These are phyloP conservation scores for Ambrosiella beaveri DNA, from an alignment of 2,329 filamentous ascomycete genomes.

Conservation along the genomic window DNA sequence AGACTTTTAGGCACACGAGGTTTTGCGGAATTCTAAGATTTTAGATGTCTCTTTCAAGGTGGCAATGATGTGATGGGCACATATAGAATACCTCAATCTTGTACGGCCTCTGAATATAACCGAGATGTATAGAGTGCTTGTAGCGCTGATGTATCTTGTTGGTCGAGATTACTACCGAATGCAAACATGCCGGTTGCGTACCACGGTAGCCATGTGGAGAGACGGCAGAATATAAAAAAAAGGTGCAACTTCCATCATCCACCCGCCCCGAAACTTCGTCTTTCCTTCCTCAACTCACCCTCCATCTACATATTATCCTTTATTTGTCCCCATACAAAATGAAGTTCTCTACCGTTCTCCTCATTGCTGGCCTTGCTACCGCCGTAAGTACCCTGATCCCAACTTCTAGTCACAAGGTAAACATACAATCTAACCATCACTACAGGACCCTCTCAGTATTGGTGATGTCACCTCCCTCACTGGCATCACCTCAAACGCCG, in stretches of 20 bases:
- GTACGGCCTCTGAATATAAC: background rate
- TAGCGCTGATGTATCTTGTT: background rate
- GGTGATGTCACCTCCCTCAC: conserved; percentile 1
- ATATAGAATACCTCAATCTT: too few species aligned
- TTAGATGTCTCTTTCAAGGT: too few species aligned
- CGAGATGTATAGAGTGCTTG: background rate
- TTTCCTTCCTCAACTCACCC: background rate
- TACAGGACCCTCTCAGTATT: conserved; percentile 4
- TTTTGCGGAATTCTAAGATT: too few species aligned
- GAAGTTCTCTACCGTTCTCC: conserved; percentile 22
- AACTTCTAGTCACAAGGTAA: too few species aligned
- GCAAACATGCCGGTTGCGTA: background rate
- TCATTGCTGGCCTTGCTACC: conserved; percentile 19
- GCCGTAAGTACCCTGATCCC: conserved; percentile 16
- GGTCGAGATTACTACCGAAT: background rate
- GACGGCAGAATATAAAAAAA: background rate
- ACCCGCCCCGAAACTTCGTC: too few species aligned
- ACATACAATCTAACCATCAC: background rate
- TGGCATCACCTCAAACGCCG: conserved; percentile 11
- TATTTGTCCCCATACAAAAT: conserved; percentile 15
- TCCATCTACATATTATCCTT: background rate
- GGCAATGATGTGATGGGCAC: too few species aligned
- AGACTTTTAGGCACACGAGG: too few species aligned
- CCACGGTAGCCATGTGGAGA: too few species aligned
- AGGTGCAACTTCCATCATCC: background rate